phyloP scores from a whole-genome alignment of 108 stramenopile genomes.

The Fragilariopsis cylindrus region DNA sequence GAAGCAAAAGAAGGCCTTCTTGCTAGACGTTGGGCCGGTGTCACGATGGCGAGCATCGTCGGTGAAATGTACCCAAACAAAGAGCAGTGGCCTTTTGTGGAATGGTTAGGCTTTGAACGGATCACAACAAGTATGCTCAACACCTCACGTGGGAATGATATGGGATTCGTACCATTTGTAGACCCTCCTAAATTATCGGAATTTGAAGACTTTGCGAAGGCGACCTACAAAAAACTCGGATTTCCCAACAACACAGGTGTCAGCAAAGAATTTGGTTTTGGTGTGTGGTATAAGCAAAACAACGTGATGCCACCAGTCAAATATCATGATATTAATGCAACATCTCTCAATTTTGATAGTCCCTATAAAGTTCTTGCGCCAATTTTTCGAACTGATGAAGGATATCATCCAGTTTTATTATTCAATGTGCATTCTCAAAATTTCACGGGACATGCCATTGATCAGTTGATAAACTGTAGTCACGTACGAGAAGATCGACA shows the following conservation, averaged over 20 bases:
- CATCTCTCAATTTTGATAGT: no score
- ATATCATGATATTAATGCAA: no score
- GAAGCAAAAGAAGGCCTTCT: constrained; percentile 5
- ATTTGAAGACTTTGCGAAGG: constrained; percentile 30
- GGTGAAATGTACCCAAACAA: background rate
- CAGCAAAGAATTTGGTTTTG: no score
- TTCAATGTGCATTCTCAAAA: constrained; percentile 18
- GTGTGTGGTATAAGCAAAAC: no score
- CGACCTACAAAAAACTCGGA: background rate
- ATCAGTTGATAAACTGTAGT: constrained; percentile 14
- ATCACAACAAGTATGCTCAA: constrained; percentile 18
- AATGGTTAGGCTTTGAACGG: constrained; percentile 3
- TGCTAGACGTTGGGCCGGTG: background rate
- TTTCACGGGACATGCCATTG: constrained; percentile 9
- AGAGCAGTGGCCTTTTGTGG: constrained; percentile 12
- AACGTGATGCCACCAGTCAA: no score
- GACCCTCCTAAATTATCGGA: background rate
- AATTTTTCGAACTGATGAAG: constrained; percentile 15
- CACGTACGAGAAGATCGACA: no score
- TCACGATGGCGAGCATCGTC: constrained; percentile 6
- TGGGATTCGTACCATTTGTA: constrained; percentile 16
- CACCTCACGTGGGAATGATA: no score
- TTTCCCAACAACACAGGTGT: background rate
- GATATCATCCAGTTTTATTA: constrained; percentile 8
- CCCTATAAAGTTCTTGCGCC: constrained; percentile 16